Base-by-base conservation (phyloP, 345 rosid species). In the Dipteronia sinensis region DNA sequence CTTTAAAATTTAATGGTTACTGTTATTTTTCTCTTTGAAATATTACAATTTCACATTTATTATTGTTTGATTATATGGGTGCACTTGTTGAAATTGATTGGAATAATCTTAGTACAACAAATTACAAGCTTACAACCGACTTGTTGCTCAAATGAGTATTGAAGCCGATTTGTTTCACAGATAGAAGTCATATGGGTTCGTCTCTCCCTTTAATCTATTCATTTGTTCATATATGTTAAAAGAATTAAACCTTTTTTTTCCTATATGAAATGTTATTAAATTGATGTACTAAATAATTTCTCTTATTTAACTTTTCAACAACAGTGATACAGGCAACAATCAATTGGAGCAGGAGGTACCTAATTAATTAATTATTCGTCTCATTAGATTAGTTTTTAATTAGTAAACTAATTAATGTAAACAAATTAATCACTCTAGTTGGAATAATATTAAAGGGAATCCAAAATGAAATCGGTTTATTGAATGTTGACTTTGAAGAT, bases 121-220 rank as follows among this genome's bases (percentile, higher is more conserved):
- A 29, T 29, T 29, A 29, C 1, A 29, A 4, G 31, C 31, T 29
- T 29, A 29, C 31, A 29, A 29, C 3, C 42, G 80, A 38, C 23
- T 76, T 12, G 19, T 74, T 56, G 8, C 67, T 73, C 70, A 70
- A n/a, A 13, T 80, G 74, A n/a, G 40, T 23, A 49, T 73, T 7
- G 83, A 83, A 47, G 19, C 76, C 2, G 69, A 27, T 38, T 40
- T 76, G 46, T n/a, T 22, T 47, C 78, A 66, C 29, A 27, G 29
- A 25, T 15, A 63, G 0, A 10, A 7, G 29, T 16, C 29, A 6
- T 64, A 31, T n/a, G 31, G 85, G 83, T 83, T 56, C 4, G 76
- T 58, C n/a, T 68, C 73, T 67, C 31, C 3, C 3, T 71, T 10
- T 2, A 42, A 4, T 56, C 38, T 25, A 2, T 66, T 63, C 2